These are phyloP conservation scores for Ceratobasidium sp. DNA, from an alignment of 1,284 basidiomycete genomes.

Conservation along the genomic window DNA sequence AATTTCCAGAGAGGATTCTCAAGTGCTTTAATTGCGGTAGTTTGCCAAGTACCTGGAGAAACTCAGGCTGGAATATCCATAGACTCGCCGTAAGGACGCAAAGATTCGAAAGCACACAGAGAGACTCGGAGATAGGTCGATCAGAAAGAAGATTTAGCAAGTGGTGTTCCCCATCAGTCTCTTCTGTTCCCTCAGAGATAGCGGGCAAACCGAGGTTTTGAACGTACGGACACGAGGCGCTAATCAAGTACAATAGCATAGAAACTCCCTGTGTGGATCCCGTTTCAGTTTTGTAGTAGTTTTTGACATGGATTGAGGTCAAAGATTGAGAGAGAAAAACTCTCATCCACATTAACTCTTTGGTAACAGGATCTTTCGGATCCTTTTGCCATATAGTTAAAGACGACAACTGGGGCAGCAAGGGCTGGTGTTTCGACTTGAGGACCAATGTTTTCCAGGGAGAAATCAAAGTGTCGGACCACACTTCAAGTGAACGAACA, in stretches of 20 bases:
- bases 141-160: neutral
- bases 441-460: neutral
- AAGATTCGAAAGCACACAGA: neutral
- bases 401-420: neutral
- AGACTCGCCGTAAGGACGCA: neutral
- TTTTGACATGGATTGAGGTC: neutral
- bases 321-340: neutral
- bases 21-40: neutral
- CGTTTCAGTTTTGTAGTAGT: neutral
- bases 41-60: neutral
- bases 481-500: neutral
- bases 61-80: neutral
- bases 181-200: neutral
- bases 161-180: neutral
- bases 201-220: constrained; percentile 57
- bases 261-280: neutral
- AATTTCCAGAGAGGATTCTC: neutral
- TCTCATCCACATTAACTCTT: neutral
- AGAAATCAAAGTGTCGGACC: neutral
- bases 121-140: neutral
- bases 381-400: neutral
- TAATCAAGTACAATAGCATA: constrained; percentile 52
- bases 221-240: constrained; percentile 88
- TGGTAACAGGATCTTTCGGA: neutral
- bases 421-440: neutral